Evolutionary conservation across 257 asterid species (phyloP).

Genomic region (Nicotiana tomentosiformis): DNA sequence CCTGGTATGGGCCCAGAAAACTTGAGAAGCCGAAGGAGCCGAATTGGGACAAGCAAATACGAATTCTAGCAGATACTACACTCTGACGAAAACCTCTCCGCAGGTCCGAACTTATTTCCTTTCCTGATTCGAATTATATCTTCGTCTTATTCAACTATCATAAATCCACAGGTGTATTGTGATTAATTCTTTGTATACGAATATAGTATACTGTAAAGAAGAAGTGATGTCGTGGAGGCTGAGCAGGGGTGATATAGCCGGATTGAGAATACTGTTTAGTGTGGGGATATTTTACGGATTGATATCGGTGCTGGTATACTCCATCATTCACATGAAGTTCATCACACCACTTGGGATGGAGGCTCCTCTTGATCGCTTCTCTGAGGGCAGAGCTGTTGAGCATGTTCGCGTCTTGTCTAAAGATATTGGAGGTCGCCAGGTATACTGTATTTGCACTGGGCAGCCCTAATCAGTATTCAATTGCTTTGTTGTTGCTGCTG

Average conservation of each 20-base stretch:
- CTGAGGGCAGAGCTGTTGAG: conserved; percentile 86
- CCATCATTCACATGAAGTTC: conserved; percentile 64
- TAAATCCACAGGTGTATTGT: not conserved
- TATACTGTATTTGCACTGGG: not conserved
- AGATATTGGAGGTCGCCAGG: conserved; percentile 98
- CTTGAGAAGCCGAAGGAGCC: not conserved
- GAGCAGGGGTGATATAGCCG: conserved; percentile 60
- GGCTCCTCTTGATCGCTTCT: conserved; percentile 84
- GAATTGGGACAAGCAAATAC: not conserved
- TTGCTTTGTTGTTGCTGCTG: too few species aligned
- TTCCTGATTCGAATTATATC: not conserved
- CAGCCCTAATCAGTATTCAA: not conserved
- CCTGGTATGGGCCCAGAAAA: not conserved
- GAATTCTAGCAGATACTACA: not conserved
- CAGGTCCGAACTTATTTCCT: not conserved
- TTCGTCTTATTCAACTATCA: not conserved
- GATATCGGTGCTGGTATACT: conserved; percentile 41
- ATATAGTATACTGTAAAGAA: not conserved
- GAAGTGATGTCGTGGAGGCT: conserved; percentile 23
- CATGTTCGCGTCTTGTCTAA: conserved; percentile 87
- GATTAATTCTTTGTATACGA: not conserved
- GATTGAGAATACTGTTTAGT: conserved; percentile 53
- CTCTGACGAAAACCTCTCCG: not conserved
- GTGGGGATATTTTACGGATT: conserved; percentile 51
- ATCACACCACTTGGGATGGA: conserved; percentile 70